Conservation (phyloP, 192 early-diverging fungal genomes). For the Chytriomyces confervae region DNA sequence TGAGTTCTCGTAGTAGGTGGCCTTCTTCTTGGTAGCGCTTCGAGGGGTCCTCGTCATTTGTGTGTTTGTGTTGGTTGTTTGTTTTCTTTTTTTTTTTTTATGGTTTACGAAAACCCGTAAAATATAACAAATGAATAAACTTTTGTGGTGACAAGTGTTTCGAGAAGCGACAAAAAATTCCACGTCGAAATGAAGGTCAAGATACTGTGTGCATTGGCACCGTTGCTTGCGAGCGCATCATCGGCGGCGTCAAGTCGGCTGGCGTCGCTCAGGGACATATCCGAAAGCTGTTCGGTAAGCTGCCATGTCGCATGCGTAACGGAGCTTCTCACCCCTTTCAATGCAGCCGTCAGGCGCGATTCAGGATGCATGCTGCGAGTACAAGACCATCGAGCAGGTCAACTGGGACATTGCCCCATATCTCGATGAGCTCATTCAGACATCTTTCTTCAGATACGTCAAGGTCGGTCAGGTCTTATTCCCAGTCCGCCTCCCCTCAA, state of each 20-base stretch:
- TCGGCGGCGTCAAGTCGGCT: neutral
- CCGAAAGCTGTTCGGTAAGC: conserved; percentile 25
- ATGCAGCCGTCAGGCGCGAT: conserved; percentile 38
- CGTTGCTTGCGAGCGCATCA: neutral
- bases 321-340: neutral
- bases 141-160: no score
- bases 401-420: conserved; percentile 74
- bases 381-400: conserved; percentile 52
- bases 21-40: no score
- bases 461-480: conserved; percentile 59
- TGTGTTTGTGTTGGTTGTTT: no score
- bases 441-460: conserved; percentile 90
- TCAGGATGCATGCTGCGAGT: conserved; percentile 47
- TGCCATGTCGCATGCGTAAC: neutral
- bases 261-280: conserved; percentile 27
- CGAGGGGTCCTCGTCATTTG: no score
- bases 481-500: neutral
- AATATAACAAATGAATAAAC: no score
- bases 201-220: no score
- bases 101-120: no score
- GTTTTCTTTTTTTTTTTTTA: no score
- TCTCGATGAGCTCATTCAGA: conserved; percentile 78
- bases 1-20: no score
- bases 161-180: no score
- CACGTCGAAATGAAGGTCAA: no score